These are phyloP conservation scores for Ophiostoma sp. DNA, from an alignment of 2,329 filamentous ascomycete species.

Conservation along the genomic window DNA sequence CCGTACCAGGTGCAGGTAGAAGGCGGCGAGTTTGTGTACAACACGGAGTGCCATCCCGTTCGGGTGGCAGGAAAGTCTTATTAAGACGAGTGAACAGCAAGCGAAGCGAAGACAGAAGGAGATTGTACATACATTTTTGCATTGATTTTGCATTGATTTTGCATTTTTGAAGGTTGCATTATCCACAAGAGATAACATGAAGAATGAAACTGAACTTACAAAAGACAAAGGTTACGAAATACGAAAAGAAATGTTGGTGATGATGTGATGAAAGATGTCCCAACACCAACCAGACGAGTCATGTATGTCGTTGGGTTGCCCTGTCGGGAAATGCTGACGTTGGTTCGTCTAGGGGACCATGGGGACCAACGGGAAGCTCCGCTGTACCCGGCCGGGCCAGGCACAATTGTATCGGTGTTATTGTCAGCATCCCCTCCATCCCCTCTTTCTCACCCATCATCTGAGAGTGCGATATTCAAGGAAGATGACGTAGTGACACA, in stretches of 20 bases:
- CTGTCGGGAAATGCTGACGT: background rate
- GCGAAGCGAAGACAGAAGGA: background rate
- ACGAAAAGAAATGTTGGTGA: background rate
- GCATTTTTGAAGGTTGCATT: background rate
- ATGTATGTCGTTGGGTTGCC: background rate
- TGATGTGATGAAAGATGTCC: background rate
- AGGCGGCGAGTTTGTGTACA: slow-evolving; percentile 51
- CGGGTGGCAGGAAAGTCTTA: slow-evolving; percentile 18
- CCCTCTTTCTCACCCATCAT: background rate
- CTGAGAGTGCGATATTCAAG: background rate
- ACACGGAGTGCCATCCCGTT: slow-evolving; percentile 51
- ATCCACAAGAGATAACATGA: slow-evolving; percentile 1
- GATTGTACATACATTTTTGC: background rate
- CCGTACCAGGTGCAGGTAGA: slow-evolving; percentile 50
- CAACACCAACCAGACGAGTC: background rate
- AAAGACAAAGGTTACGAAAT: background rate
- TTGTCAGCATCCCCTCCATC: background rate
- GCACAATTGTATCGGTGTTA: background rate
- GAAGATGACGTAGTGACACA: background rate
- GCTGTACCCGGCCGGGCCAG: background rate
- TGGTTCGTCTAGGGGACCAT: background rate
- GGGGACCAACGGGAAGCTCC: slow-evolving; percentile 2
- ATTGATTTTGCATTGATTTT: background rate
- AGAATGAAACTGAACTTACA: background rate
- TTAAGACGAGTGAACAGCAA: background rate